Evolutionary conservation across 768 basidiomycete species (phyloP).

Genomic region (Boletus bicolor): DNA sequence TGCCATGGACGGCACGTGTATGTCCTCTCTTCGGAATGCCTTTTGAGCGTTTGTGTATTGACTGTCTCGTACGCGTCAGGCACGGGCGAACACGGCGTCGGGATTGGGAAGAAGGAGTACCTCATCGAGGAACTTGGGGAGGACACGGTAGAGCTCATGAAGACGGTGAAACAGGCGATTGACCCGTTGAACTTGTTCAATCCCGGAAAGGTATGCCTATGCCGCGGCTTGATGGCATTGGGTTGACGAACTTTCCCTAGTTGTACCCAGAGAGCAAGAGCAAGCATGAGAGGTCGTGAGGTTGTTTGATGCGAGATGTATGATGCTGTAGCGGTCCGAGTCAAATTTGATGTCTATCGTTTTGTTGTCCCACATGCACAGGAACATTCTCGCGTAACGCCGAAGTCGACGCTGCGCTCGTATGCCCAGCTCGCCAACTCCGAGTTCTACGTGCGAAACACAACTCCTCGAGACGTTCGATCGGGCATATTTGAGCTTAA

Average conservation of each 20-base stretch:
- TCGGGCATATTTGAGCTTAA: too few species aligned
- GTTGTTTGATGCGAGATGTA: not conserved
- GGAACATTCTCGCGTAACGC: not conserved
- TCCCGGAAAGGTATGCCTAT: constrained; percentile 62
- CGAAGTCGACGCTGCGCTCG: too few species aligned
- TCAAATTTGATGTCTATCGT: not conserved
- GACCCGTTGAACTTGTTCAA: constrained; percentile 84
- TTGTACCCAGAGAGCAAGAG: constrained; percentile 18
- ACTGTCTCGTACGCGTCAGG: constrained; percentile 38
- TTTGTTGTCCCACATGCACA: not conserved
- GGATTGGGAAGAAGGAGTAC: constrained; percentile 83
- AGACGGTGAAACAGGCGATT: constrained; percentile 72
- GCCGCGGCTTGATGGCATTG: not conserved
- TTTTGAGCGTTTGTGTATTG: not conserved
- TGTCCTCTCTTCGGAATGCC: constrained; percentile 19
- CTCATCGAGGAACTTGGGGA: constrained; percentile 78
- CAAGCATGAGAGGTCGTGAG: not conserved
- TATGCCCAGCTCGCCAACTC: too few species aligned
- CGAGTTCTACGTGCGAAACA: too few species aligned
- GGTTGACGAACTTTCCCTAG: constrained; percentile 3
- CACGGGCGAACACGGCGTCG: constrained; percentile 87
- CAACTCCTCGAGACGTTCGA: too few species aligned
- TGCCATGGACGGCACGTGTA: constrained; percentile 73
- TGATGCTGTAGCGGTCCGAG: not conserved
- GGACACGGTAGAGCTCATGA: constrained; percentile 83